Evolutionary conservation across 768 basidiomycete species (phyloP).

Genomic region (Leccinum variicolor): DNA sequence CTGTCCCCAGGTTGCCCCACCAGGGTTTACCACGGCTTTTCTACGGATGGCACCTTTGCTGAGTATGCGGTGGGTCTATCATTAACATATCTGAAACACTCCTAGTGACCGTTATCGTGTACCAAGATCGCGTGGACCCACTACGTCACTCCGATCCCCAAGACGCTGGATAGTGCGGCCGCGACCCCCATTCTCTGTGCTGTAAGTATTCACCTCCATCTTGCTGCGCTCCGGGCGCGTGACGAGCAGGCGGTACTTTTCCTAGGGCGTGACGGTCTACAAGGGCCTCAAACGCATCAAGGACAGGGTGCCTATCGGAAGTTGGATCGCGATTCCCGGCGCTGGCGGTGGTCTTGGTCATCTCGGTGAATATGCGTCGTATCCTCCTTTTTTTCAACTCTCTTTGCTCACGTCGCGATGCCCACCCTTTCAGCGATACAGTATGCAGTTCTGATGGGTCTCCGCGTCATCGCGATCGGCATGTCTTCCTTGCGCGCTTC

Average conservation of each 20-base stretch:
- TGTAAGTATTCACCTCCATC: conserved; percentile 13
- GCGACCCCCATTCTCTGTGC: conserved; percentile 47
- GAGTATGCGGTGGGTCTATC: conserved; percentile 33
- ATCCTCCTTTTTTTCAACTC: background rate
- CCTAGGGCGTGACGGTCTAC: conserved; percentile 42
- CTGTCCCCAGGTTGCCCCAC: conserved; percentile 12
- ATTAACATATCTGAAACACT: background rate
- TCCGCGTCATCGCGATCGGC: conserved; percentile 45
- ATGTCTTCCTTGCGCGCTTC: background rate
- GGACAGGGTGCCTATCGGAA: conserved; percentile 29
- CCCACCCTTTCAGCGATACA: conserved; percentile 35
- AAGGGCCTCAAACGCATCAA: conserved; percentile 39
- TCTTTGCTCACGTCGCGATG: background rate
- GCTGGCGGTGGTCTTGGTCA: conserved; percentile 43
- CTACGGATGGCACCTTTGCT: conserved; percentile 43
- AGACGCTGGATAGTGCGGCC: conserved; percentile 34
- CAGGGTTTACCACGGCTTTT: conserved; percentile 30
- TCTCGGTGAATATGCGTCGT: conserved; percentile 23
- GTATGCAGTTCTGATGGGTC: conserved; percentile 41
- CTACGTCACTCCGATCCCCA: conserved; percentile 46
- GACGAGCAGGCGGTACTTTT: background rate
- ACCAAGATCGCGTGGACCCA: conserved; percentile 31
- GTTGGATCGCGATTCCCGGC: conserved; percentile 40
- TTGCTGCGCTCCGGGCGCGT: background rate
- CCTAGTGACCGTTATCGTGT: background rate